Evolutionary conservation across 345 rosid genomes (phyloP), one percentile per base, ranked within the genome.

Genomic region (Salix caprea): DNA sequence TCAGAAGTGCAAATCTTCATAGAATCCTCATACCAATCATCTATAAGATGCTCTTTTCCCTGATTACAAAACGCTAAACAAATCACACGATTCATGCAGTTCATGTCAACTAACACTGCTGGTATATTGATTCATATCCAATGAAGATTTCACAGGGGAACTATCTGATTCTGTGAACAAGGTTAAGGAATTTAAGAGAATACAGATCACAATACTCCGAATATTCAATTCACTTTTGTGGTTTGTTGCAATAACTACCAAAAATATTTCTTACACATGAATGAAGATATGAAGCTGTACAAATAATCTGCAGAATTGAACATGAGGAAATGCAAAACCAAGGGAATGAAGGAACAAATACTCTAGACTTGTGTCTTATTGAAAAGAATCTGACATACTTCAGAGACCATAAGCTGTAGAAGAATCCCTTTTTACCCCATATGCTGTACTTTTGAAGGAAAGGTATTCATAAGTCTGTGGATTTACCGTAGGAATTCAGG

Each of bases 271-370:
- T 88, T 89, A 86, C 90, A 91, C 88, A 86, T 90, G 94, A 92
- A 94, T 91, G 85, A 91, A 91, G 92, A 89, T 84, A 88, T 88
- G 89, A 84, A 69, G 78, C 97, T 94, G 90, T 90, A 89, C 95
- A 90, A 79, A 85, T 82, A 88, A 84, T 84, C 80, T 84, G 85
- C 84, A 82, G 72, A 82, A 69, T 74, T 77, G 23, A 79, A 82
- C 84, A 82, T 52, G 83, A 6, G 44, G 40, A 71, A 83, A 80
- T 78, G 81, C 67, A 62, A 64, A 65, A 70, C 12, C 37, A 26
- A 74, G 46, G 68, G 70, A 75, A 77, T 34, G 73, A 80, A 74
- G 71, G 66, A 80, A 81, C 80, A 72, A 78, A 81, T 76, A 78
- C 74, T 77, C 79, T 85, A 69, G 87, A 79, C 82, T 83, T 70